Conservation (phyloP, 805 yeast species). For the Yarrowia porcina region DNA sequence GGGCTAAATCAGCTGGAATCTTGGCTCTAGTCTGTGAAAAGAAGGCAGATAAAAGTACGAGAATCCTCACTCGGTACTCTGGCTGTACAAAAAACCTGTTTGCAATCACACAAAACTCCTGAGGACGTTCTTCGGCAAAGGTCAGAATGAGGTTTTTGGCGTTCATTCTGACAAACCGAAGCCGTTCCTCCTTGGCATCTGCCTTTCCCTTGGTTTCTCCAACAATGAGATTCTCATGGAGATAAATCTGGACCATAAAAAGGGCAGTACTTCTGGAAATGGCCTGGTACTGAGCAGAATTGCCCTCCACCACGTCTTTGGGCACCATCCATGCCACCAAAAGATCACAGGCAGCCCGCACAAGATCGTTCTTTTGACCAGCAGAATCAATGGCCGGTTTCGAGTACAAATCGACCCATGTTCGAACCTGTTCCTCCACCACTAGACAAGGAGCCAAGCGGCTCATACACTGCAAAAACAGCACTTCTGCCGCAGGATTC, state of each 20-base stretch:
- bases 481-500: slow-evolving; percentile 30
- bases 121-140: slow-evolving; percentile 45
- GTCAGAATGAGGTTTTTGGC: slow-evolving; percentile 43
- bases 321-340: slow-evolving; percentile 35
- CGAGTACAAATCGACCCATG: slow-evolving; percentile 52
- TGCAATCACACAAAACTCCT: slow-evolving; percentile 41
- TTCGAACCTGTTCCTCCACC: slow-evolving; percentile 35
- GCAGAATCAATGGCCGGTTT: slow-evolving; percentile 58
- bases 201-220: slow-evolving; percentile 36
- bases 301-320: slow-evolving; percentile 28
- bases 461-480: slow-evolving; percentile 37
- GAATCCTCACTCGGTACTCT: slow-evolving; percentile 40
- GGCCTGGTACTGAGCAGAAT: slow-evolving; percentile 28
- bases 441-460: slow-evolving; percentile 37
- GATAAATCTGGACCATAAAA: slow-evolving; percentile 33
- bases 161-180: slow-evolving; percentile 48
- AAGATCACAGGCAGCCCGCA: slow-evolving; percentile 37
- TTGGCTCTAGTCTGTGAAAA: slow-evolving; percentile 29
- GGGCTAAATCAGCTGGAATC: slow-evolving; percentile 14
- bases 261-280: slow-evolving; percentile 31
- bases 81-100: slow-evolving; percentile 41
- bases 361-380: slow-evolving; percentile 46
- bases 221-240: slow-evolving; percentile 28
- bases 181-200: slow-evolving; percentile 44
- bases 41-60: slow-evolving; percentile 43